A percentile compares a stretch with the other conserved stretches of the same genome.
Evolutionary conservation across 78 protist species (phyloP).

Genomic region (Paratrimastix pyriformis): DNA sequence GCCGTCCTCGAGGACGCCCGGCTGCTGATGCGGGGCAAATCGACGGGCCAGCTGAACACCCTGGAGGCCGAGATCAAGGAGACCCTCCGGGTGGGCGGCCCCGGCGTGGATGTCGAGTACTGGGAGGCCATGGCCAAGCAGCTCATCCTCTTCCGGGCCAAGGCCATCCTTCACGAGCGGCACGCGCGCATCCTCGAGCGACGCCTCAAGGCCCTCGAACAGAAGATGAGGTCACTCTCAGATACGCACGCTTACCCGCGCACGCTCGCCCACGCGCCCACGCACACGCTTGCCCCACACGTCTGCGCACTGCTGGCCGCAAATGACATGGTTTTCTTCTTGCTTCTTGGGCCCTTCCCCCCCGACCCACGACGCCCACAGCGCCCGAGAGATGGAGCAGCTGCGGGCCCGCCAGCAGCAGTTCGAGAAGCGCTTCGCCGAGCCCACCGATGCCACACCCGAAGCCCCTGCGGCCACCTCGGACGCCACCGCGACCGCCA

Average conservation of each 20-base stretch:
- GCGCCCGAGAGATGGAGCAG: not conserved
- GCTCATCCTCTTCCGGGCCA: slow-evolving; percentile 24
- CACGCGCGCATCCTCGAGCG: slow-evolving; percentile 10
- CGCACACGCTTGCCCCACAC: no score
- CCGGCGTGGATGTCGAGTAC: slow-evolving; percentile 56
- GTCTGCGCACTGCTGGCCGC: no score
- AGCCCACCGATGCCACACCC: no score
- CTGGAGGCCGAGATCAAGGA: slow-evolving; percentile 30
- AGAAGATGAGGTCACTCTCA: not conserved
- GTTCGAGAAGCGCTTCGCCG: no score
- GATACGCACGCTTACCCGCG: not conserved
- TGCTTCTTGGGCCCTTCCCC: no score
- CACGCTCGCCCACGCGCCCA: not conserved
- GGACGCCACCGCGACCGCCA: no score
- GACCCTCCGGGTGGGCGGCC: slow-evolving; percentile 23
- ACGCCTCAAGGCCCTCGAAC: not conserved
- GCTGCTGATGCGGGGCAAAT: slow-evolving; percentile 34
- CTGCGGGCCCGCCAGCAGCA: no score
- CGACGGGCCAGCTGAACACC: slow-evolving; percentile 32
- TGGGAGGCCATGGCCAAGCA: slow-evolving; percentile 59
- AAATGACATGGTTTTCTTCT: no score
- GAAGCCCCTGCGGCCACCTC: no score
- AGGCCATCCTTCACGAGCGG: not conserved
- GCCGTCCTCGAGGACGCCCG: not conserved
- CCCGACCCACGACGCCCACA: no score